Base-by-base conservation (phyloP, 2,329 filamentous ascomycete genomes). In the Colletotrichum spaethianum region DNA sequence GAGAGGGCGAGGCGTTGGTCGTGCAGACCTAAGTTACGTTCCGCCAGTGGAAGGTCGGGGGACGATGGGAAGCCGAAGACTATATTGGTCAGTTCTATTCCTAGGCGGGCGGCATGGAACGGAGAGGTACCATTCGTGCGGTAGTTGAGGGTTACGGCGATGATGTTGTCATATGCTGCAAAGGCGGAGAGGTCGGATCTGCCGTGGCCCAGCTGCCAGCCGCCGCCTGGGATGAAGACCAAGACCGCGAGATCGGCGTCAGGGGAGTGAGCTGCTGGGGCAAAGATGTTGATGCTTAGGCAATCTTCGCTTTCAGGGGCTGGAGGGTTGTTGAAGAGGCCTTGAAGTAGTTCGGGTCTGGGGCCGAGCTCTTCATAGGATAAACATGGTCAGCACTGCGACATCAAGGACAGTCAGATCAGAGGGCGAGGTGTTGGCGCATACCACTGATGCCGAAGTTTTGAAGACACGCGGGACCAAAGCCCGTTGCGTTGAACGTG, bases 1-100 rank as follows among this genome's bases (percentile, higher is more conserved):
- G 81, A 77, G 0, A 81, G 76, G 2, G 78, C 80, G 7, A 75
- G 74, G 6, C 80, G 76, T 36, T 80, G 76, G 55, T 80, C 77
- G n/a, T 78, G 73, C 0, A 79, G 33, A 4, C 78, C 76, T 11
- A 80, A 73, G 40, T 79, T 80, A 8, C 68, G 44, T 33, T 71
- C 53, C 26, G 7, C 4, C 2, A 36, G n/a, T 18, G 63, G 40
- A 20, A 74, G 36, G 3, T 64, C 68, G 2, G 26, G 61, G 1
- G 62, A 46, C 16, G 61, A 20, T 1, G 67, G 67, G 40, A 71
- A 73, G 2, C 71, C 71, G 55, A 80, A 77, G 8, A 78, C 78
- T 79, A 5, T 14, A 14, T 18, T 8, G 11, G 11, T 57, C 6
- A 72, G 67, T 23, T 16, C 3, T n/a, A 12, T 31, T 28, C 23